Evolutionary conservation across 768 basidiomycete genomes (phyloP).

Genomic region (Kwoniella pini): DNA sequence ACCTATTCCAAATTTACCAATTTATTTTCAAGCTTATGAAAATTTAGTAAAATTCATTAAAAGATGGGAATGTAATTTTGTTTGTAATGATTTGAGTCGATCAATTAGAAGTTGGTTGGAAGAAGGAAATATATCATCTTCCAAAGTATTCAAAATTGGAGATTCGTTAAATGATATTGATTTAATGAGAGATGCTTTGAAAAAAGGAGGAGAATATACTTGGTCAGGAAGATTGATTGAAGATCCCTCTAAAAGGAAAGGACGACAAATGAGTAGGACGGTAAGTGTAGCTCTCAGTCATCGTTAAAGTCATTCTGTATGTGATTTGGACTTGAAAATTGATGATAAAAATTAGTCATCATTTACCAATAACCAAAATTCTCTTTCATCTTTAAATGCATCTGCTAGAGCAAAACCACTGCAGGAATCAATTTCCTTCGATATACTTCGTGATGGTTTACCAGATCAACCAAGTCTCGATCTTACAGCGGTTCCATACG

Average conservation of each 20-base stretch:
- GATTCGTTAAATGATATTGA: not conserved
- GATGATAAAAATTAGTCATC: too few species aligned
- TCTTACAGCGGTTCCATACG: conserved; percentile 10
- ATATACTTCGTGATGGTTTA: conserved; percentile 5
- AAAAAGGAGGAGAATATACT: conserved; percentile 15
- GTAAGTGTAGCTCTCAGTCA: too few species aligned
- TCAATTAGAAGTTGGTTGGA: conserved; percentile 3
- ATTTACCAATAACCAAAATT: too few species aligned
- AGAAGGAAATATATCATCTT: conserved; percentile 4
- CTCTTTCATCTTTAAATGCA: too few species aligned
- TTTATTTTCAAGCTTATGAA: conserved; percentile 8
- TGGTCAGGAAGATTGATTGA: conserved; percentile 5
- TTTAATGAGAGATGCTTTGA: conserved; percentile 1
- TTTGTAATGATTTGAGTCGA: not conserved
- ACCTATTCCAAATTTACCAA: not conserved
- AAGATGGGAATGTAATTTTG: conserved; percentile 8
- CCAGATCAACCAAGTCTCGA: conserved; percentile 11
- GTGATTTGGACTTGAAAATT: too few species aligned
- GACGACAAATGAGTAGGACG: not conserved
- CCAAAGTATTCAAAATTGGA: conserved; percentile 14
- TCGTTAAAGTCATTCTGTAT: too few species aligned
- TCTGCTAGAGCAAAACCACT: not conserved
- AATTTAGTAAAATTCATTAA: conserved; percentile 5
- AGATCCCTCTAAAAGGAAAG: not conserved
- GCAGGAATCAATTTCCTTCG: not conserved